phyloP scores from a whole-genome alignment of 1,284 basidiomycete genomes.

The Lignosus rhinocerotis region DNA sequence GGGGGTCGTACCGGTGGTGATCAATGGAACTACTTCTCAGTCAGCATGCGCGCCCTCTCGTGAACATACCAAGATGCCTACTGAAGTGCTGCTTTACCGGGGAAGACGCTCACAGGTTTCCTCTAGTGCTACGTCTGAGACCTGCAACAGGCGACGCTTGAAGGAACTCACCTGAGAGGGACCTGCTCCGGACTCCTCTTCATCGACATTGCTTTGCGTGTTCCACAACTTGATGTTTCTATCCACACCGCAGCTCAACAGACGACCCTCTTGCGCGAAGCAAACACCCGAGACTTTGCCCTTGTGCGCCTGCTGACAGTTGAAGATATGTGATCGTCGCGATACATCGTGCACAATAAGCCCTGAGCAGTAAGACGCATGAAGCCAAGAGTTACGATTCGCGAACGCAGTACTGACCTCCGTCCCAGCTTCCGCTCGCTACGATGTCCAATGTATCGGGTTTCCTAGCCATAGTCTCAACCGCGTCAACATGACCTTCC shows the following conservation, averaged over 20 bases:
- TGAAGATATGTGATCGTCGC: conserved; percentile 64
- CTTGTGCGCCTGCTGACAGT: conserved; percentile 83
- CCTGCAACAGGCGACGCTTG: background rate
- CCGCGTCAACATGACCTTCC: conserved; percentile 95
- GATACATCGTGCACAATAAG: conserved; percentile 89
- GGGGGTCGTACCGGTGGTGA: conserved; percentile 83
- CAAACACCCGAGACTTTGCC: conserved; percentile 90
- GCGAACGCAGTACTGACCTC: conserved; percentile 51
- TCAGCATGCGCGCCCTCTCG: conserved; percentile 2
- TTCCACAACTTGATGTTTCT: conserved; percentile 93
- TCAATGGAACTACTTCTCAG: conserved; percentile 75
- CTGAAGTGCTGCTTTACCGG: conserved; percentile 89
- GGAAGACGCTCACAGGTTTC: conserved; percentile 73
- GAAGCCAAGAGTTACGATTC: background rate
- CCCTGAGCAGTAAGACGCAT: conserved; percentile 44
- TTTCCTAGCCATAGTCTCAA: conserved; percentile 84
- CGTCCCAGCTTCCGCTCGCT: conserved; percentile 96
- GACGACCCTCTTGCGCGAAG: conserved; percentile 65
- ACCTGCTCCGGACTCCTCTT: conserved; percentile 34
- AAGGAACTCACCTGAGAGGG: conserved; percentile 35
- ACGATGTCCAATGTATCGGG: conserved; percentile 77
- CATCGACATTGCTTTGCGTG: conserved; percentile 31
- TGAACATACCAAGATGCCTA: conserved; percentile 34
- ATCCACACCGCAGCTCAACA: conserved; percentile 93
- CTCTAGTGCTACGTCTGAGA: conserved; percentile 27